A percentile compares a stretch with the other conserved stretches of the same genome.
phyloP scores from a whole-genome alignment of 2,329 filamentous ascomycete genomes.

The Hawksworthiomyces lignivorus region DNA sequence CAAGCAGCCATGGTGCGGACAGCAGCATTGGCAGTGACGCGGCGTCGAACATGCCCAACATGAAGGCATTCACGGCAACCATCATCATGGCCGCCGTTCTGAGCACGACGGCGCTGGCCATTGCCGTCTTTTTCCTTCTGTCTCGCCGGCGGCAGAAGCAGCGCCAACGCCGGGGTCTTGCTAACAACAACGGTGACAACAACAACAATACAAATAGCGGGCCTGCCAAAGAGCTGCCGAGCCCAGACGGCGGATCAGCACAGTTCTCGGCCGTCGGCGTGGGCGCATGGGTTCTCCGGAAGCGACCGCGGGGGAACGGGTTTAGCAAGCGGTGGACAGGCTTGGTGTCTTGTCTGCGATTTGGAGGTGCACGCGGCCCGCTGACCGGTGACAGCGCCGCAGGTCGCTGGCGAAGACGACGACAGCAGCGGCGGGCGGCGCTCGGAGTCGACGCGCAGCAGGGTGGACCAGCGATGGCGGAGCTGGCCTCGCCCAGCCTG shows the following conservation, averaged over 20 bases:
- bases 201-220: no score
- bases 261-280: constrained; percentile 7
- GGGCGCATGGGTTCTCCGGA: constrained; percentile 5
- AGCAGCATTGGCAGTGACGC: background rate
- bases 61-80: constrained; percentile 1
- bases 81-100: constrained; percentile 3
- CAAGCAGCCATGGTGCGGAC: background rate
- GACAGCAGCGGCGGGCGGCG: no score
- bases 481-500: no score
- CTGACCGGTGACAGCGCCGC: no score
- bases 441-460: no score
- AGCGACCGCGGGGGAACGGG: background rate
- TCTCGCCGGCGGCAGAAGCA: background rate
- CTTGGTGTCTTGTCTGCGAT: no score
- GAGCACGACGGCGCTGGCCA: background rate
- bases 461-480: no score
- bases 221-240: background rate
- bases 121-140: background rate
- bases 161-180: background rate
- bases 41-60: background rate
- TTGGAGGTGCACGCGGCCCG: no score
- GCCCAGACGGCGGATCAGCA: background rate
- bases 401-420: no score
- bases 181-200: no score
- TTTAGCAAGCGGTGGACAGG: no score